A percentile compares a stretch with the other conserved stretches of the same genome.
phyloP scores from a whole-genome alignment of 495 filamentous ascomycete genomes.

The Aspergillus sclerotioniger region DNA sequence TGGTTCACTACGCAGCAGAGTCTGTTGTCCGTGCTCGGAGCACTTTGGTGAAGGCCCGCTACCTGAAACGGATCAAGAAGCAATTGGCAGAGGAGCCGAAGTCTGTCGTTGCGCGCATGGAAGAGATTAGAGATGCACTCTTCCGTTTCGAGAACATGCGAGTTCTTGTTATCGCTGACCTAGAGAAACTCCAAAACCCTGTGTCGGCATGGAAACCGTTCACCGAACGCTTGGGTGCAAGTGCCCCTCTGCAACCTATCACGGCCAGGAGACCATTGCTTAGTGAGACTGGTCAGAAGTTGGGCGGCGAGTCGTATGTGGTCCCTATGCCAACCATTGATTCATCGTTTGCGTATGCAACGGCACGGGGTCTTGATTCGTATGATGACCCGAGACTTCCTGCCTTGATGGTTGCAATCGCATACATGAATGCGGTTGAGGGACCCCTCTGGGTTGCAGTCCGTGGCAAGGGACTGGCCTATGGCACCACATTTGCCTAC shows the following conservation, averaged over 20 bases:
- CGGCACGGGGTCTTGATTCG: slow-evolving; percentile 68
- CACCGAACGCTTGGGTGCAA: slow-evolving; percentile 43
- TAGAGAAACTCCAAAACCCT: slow-evolving; percentile 71
- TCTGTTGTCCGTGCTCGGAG: slow-evolving; percentile 74
- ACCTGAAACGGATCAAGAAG: slow-evolving; percentile 78
- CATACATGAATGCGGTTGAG: slow-evolving; percentile 91
- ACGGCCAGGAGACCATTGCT: slow-evolving; percentile 61
- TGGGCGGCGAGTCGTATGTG: slow-evolving; percentile 72
- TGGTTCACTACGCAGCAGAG: slow-evolving; percentile 70
- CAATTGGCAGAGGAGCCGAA: slow-evolving; percentile 71
- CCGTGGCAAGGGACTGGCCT: slow-evolving; percentile 88
- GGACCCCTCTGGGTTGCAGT: slow-evolving; percentile 92
- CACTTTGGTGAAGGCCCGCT: slow-evolving; percentile 83
- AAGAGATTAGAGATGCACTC: slow-evolving; percentile 69
- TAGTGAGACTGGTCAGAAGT: slow-evolving; percentile 65
- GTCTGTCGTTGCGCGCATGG: slow-evolving; percentile 68
- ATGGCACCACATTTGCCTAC: slow-evolving; percentile 73
- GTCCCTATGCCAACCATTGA: slow-evolving; percentile 92
- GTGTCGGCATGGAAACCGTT: slow-evolving; percentile 82
- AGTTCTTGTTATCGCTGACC: slow-evolving; percentile 76
- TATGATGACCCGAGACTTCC: slow-evolving; percentile 77
- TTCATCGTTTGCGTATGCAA: slow-evolving; percentile 81
- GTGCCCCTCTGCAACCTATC: slow-evolving; percentile 54
- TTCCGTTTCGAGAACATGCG: slow-evolving; percentile 82
- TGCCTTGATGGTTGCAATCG: slow-evolving; percentile 77